phyloP scores from a whole-genome alignment of 768 basidiomycete species.

The Leccinum ochraceum region DNA sequence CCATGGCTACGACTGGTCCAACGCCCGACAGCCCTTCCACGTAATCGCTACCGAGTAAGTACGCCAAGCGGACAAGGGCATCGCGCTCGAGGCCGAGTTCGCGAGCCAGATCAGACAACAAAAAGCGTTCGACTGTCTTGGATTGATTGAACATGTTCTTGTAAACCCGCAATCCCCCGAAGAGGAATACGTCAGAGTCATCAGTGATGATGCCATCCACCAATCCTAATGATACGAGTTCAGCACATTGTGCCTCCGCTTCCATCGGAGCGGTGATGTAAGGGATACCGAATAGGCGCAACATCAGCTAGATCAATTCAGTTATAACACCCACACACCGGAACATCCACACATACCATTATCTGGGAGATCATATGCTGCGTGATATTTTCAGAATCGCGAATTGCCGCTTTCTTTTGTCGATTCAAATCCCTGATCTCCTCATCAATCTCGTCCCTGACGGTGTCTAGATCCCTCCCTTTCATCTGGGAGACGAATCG shows the following conservation, averaged over 20 bases:
- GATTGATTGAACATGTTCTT: constrained; percentile 99
- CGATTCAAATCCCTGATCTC: constrained; percentile 82
- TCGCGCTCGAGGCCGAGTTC: constrained; percentile 89
- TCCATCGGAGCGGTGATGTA: constrained; percentile 99
- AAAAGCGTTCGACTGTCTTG: constrained; percentile 97
- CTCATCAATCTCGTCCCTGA: constrained; percentile 86
- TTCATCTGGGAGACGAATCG: constrained; percentile 90
- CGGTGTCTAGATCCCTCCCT: constrained; percentile 77
- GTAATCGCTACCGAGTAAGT: constrained; percentile 96
- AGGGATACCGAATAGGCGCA: constrained; percentile 94
- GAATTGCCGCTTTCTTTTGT: constrained; percentile 85
- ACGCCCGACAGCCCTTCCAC: constrained; percentile 90
- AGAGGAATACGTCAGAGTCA: constrained; percentile 98
- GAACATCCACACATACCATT: constrained; percentile 46
- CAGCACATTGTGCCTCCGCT: constrained; percentile 98
- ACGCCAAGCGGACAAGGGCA: constrained; percentile 85
- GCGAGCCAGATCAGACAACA: constrained; percentile 76
- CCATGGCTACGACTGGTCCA: constrained; percentile 96
- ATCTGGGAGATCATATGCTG: constrained; percentile 92
- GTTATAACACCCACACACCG: not conserved
- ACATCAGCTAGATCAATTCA: constrained; percentile 61
- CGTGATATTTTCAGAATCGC: constrained; percentile 94
- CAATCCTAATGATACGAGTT: constrained; percentile 78
- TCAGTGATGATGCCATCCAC: constrained; percentile 99
- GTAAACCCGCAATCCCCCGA: constrained; percentile 93